A percentile compares a stretch with the other conserved stretches of the same genome.
Conservation (phyloP, 179 eudicot genomes). For the Drosera spatulata region DNA sequence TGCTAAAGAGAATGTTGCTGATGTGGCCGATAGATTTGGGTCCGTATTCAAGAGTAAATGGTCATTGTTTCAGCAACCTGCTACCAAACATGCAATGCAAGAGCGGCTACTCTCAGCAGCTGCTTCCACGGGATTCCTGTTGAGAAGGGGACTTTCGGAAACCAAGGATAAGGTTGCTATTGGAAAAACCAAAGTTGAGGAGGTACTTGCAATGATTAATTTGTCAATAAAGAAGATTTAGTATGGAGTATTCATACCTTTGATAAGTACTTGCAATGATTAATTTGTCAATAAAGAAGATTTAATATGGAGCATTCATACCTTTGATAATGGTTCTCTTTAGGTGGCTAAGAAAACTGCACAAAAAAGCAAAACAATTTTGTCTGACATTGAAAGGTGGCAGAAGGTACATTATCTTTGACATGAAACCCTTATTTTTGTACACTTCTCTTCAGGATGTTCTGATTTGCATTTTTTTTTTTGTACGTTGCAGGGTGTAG, state of each 20-base stretch:
- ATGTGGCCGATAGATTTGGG: slow-evolving; percentile 76
- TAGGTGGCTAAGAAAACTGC: slow-evolving; percentile 98
- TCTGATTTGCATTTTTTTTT: slow-evolving; percentile 10
- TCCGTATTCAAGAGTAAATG: slow-evolving; percentile 79
- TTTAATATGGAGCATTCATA: not conserved
- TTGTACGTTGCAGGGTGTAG: slow-evolving; percentile 73
- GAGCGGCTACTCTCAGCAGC: slow-evolving; percentile 84
- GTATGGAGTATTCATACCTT: not conserved
- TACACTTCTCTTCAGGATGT: not conserved
- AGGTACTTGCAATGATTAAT: too few species aligned
- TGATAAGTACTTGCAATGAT: not conserved
- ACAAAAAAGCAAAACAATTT: slow-evolving; percentile 62
- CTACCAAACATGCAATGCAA: slow-evolving; percentile 90
- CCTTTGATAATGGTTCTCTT: slow-evolving; percentile 2
- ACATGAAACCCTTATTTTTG: not conserved
- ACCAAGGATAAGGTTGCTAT: slow-evolving; percentile 85
- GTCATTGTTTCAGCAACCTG: slow-evolving; percentile 82
- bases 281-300: not conserved
- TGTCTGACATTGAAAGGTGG: slow-evolving; percentile 94
- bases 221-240: not conserved
- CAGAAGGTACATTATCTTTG: slow-evolving; percentile 49
- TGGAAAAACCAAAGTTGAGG: slow-evolving; percentile 89
- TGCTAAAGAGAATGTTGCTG: slow-evolving; percentile 76
- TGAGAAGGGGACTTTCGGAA: slow-evolving; percentile 79
- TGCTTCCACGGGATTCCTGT: slow-evolving; percentile 68